A percentile compares a stretch with the other conserved stretches of the same genome.
Conservation (phyloP, 83 land plant species). For the Thuja plicata region DNA sequence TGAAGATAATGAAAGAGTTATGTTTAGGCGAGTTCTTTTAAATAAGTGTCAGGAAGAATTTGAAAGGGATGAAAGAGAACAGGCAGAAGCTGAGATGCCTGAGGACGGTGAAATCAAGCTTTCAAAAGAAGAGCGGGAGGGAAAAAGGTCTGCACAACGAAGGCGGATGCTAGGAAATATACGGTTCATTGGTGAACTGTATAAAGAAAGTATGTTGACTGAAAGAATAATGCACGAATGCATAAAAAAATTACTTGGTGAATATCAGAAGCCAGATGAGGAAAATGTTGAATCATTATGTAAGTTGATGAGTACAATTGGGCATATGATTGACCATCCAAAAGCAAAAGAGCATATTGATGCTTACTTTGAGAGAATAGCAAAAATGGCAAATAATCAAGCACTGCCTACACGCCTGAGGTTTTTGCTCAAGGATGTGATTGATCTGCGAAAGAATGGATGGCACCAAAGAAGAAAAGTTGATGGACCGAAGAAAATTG, state of each 20-base stretch:
- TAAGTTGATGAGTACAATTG: constrained; percentile 61
- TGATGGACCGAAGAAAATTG: constrained; percentile 62
- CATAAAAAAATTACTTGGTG: constrained; percentile 43
- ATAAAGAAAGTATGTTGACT: constrained; percentile 55
- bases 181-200: constrained; percentile 56
- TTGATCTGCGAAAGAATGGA: constrained; percentile 44
- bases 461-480: constrained; percentile 63
- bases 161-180: constrained; percentile 63
- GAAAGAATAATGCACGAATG: constrained; percentile 67
- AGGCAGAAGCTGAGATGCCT: constrained; percentile 39
- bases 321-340: constrained; percentile 46
- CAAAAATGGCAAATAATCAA: constrained; percentile 24
- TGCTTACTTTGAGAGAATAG: constrained; percentile 49
- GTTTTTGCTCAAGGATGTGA: constrained; percentile 48
- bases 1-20: constrained; percentile 51
- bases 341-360: constrained; percentile 54
- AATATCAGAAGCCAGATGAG: constrained; percentile 46
- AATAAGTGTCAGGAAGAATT: constrained; percentile 64
- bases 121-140: constrained; percentile 48
- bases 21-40: constrained; percentile 52
- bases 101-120: constrained; percentile 33
- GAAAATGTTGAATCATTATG: constrained; percentile 59
- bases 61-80: constrained; percentile 56
- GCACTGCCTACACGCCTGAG: constrained; percentile 48
- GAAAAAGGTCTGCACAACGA: constrained; percentile 35